A percentile compares a stretch with the other conserved stretches of the same genome.
Conservation (phyloP, 2,329 filamentous ascomycete genomes). For the Aspergillus sp. region DNA sequence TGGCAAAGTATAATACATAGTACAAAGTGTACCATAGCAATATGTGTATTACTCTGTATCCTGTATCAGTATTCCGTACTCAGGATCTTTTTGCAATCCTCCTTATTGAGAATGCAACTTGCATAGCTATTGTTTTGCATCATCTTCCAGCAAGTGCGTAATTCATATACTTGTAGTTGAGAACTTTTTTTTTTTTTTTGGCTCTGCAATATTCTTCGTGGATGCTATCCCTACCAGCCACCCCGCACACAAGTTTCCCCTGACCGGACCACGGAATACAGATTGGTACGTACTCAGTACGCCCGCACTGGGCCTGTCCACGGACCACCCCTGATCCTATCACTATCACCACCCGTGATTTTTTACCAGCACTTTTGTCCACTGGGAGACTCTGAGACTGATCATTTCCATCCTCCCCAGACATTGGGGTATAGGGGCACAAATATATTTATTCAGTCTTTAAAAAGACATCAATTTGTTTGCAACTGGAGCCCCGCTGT, state of each 20-base stretch:
- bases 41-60: neutral
- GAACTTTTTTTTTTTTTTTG: no score
- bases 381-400: neutral
- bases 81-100: neutral
- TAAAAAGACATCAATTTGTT: neutral
- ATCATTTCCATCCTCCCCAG: neutral
- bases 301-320: neutral
- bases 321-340: slow-evolving; percentile 1
- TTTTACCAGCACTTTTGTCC: neutral
- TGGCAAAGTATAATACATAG: no score
- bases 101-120: neutral
- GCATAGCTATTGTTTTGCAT: neutral
- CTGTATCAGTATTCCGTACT: neutral
- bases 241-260: neutral
- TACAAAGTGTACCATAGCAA: no score
- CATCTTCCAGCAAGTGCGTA: neutral
- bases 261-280: neutral
- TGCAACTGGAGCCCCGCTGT: neutral
- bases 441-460: neutral
- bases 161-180: neutral
- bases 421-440: neutral
- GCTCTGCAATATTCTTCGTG: neutral
- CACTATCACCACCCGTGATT: neutral
- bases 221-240: neutral
- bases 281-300: neutral